These are phyloP conservation scores for Colletotrichum simmondsii DNA, from an alignment of 2,329 filamentous ascomycete species.

Conservation along the genomic window DNA sequence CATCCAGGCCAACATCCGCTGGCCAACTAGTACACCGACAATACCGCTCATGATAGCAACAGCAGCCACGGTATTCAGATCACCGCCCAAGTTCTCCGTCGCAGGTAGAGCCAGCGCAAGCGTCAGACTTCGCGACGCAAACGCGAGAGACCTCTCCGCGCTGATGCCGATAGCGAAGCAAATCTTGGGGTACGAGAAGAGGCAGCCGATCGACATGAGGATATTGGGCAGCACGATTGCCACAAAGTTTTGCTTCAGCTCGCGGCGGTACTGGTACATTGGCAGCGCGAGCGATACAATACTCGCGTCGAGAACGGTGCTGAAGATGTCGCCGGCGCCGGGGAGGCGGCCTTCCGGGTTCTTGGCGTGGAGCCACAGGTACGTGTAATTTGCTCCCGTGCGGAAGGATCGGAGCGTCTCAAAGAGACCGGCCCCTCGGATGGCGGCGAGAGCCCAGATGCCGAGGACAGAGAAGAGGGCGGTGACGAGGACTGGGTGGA, in stretches of 20 bases:
- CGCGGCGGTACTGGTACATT: conserved; percentile 69
- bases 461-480: conserved; percentile 63
- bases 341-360: conserved; percentile 45
- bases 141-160: conserved; percentile 62
- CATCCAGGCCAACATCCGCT: conserved; percentile 57
- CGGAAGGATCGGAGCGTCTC: conserved; percentile 58
- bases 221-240: conserved; percentile 66
- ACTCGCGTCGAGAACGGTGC: conserved; percentile 64
- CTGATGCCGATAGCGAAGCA: conserved; percentile 67
- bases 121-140: conserved; percentile 66
- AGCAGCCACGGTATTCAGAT: conserved; percentile 65
- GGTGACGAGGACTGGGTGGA: conserved; percentile 69
- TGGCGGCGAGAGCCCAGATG: conserved; percentile 64
- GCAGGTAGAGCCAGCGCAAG: conserved; percentile 70
- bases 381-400: conserved; percentile 63
- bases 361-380: conserved; percentile 56
- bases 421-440: conserved; percentile 51
- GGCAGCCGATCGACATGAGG: conserved; percentile 59
- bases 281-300: conserved; percentile 70
- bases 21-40: conserved; percentile 66
- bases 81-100: conserved; percentile 65
- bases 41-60: conserved; percentile 70
- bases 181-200: conserved; percentile 67
- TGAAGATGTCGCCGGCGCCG: conserved; percentile 68
- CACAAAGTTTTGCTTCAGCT: conserved; percentile 63